A percentile compares a stretch with the other conserved stretches of the same genome.
Evolutionary conservation across 1,139 yeast species (phyloP).

Genomic region (Diutina pseudorugosa): DNA sequence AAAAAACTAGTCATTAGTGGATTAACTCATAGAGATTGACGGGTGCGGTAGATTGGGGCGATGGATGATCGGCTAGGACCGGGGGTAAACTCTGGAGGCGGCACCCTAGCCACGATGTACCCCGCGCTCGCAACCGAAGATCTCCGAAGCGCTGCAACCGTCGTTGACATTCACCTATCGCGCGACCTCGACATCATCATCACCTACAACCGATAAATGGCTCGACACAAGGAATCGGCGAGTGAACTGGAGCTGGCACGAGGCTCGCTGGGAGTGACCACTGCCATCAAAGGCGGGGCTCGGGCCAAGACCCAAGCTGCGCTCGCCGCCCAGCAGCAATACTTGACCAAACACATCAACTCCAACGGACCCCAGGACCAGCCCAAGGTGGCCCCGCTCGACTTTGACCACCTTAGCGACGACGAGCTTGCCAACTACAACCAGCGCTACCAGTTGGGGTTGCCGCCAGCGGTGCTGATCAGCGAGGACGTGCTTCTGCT

Average conservation of each 20-base stretch:
- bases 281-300: conserved; percentile 1
- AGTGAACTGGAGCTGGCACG: conserved; percentile 2
- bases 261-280: neutral
- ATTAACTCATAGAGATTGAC: too few species aligned
- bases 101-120: neutral
- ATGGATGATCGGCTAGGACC: neutral
- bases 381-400: conserved; percentile 39
- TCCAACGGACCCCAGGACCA: conserved; percentile 53
- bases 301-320: conserved; percentile 3
- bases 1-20: too few species aligned
- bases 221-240: conserved; percentile 2
- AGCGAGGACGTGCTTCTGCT: conserved; percentile 51
- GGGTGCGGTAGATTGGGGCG: too few species aligned
- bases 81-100: too few species aligned
- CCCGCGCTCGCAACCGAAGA: neutral
- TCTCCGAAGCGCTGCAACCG: too few species aligned
- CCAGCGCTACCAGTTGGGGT: conserved; percentile 31
- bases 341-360: conserved; percentile 44
- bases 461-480: conserved; percentile 42
- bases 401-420: conserved; percentile 45
- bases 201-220: neutral
- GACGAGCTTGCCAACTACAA: conserved; percentile 47
- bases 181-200: neutral
- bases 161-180: too few species aligned
- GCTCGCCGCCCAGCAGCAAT: conserved; percentile 40